Evolutionary conservation across 2,329 filamentous ascomycete genomes (phyloP).

Genomic region (Penicillium griseofulvum): DNA sequence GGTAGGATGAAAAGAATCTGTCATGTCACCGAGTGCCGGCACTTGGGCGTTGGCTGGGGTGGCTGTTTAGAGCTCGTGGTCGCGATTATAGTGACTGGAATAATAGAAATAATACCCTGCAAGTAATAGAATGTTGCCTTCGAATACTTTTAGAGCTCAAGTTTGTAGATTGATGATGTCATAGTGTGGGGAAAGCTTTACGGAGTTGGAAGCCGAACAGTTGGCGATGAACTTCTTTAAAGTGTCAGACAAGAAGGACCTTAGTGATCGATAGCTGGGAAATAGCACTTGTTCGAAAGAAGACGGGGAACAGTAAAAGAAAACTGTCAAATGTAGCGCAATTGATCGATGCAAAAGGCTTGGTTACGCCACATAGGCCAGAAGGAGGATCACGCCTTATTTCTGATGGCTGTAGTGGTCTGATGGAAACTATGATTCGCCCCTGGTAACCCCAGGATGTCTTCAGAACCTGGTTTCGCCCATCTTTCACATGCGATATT

Average conservation of each 20-base stretch:
- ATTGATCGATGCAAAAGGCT: neutral
- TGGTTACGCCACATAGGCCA: neutral
- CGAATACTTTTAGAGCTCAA: neutral
- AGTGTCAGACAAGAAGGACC: too few species aligned
- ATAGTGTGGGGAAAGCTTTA: neutral
- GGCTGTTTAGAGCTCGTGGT: neutral
- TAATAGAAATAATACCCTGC: too few species aligned
- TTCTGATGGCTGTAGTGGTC: neutral
- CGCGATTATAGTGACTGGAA: neutral
- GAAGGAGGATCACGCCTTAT: too few species aligned
- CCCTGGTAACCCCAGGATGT: too few species aligned
- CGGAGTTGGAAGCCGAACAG: neutral
- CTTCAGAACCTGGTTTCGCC: neutral
- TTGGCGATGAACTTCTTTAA: neutral
- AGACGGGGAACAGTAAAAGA: too few species aligned
- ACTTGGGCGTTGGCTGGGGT: neutral
- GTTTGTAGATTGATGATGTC: neutral
- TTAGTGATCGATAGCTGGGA: too few species aligned
- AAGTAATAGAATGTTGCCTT: neutral
- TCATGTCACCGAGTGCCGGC: neutral
- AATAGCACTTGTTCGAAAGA: too few species aligned
- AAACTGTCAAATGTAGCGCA: neutral
- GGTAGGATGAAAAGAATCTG: neutral
- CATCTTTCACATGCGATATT: neutral
- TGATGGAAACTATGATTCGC: too few species aligned